Conservation (phyloP, 2,329 filamentous ascomycete genomes). For the Xylaria hypoxylon region DNA sequence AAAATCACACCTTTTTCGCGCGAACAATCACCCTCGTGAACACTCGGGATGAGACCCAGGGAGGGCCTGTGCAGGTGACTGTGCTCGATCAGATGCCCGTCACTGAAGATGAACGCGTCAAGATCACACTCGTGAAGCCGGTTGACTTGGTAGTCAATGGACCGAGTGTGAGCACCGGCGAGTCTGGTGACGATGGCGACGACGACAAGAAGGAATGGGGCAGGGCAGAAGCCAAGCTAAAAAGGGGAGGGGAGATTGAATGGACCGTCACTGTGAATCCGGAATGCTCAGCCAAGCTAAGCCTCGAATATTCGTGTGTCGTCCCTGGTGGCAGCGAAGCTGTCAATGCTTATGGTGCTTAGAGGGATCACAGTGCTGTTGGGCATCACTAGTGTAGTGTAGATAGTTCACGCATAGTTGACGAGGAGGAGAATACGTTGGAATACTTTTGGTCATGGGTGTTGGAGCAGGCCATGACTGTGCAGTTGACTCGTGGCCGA, state of each 20-base stretch:
- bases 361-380: too few relatives aligned
- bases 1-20: constrained; percentile 62
- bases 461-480: not conserved
- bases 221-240: constrained; percentile 63
- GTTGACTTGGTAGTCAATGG: constrained; percentile 58
- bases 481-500: not conserved
- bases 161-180: constrained; percentile 53
- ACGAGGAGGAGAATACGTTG: too few relatives aligned
- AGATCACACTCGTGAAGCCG: constrained; percentile 63
- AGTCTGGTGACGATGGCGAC: constrained; percentile 44
- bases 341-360: constrained; percentile 27
- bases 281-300: constrained; percentile 67
- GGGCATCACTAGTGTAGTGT: too few relatives aligned
- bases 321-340: constrained; percentile 64
- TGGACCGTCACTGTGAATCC: constrained; percentile 71
- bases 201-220: constrained; percentile 62
- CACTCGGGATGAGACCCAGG: constrained; percentile 54
- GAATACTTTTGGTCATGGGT: not conserved
- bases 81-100: constrained; percentile 72
- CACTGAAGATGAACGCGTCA: constrained; percentile 69
- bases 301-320: constrained; percentile 71
- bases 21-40: constrained; percentile 64
- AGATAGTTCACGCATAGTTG: too few relatives aligned
- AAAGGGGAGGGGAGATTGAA: constrained; percentile 67
- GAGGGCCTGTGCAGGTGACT: constrained; percentile 58